Conservation (phyloP, 2,329 filamentous ascomycete genomes). For the Cercospora citrullina region DNA sequence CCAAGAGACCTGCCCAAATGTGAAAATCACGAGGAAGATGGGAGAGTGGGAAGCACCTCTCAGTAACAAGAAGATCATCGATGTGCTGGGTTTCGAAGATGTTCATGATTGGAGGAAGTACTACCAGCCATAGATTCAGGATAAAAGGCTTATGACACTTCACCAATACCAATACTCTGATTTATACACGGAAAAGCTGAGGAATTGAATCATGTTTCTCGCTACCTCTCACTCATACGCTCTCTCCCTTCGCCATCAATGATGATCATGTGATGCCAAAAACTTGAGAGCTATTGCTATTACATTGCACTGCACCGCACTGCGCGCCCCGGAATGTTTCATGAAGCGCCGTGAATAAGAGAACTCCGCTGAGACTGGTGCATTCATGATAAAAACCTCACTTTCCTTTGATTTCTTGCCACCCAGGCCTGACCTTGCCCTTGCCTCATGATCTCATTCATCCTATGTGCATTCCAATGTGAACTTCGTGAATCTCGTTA, state of each 20-base stretch:
- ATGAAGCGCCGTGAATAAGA: slow-evolving; percentile 4
- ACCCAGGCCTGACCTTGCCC: not conserved
- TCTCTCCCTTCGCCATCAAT: not conserved
- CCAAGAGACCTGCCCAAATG: slow-evolving; percentile 51
- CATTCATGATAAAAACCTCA: not conserved
- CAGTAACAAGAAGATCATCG: slow-evolving; percentile 60
- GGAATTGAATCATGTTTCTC: not conserved
- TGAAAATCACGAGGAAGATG: slow-evolving; percentile 57
- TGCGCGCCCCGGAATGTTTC: slow-evolving; percentile 9
- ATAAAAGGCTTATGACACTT: no score
- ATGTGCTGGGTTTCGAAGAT: slow-evolving; percentile 60
- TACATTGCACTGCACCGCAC: slow-evolving; percentile 9
- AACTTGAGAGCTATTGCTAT: slow-evolving; percentile 5
- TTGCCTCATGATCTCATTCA: slow-evolving; percentile 2
- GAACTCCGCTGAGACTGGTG: slow-evolving; percentile 11
- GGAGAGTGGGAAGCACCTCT: slow-evolving; percentile 61
- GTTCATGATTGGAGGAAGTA: slow-evolving; percentile 59
- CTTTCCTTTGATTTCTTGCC: slow-evolving; percentile 3
- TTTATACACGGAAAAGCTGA: not conserved
- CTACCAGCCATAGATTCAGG: slow-evolving; percentile 35
- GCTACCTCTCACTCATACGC: not conserved
- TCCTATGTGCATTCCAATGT: slow-evolving; percentile 12
- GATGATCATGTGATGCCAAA: not conserved
- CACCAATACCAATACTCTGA: no score
- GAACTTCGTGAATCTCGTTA: slow-evolving; percentile 9